Percentiles rank a stretch among this genome's conserved stretches.
Conservation (phyloP, 2,329 filamentous ascomycete genomes). For the Fusarium nodosum region DNA sequence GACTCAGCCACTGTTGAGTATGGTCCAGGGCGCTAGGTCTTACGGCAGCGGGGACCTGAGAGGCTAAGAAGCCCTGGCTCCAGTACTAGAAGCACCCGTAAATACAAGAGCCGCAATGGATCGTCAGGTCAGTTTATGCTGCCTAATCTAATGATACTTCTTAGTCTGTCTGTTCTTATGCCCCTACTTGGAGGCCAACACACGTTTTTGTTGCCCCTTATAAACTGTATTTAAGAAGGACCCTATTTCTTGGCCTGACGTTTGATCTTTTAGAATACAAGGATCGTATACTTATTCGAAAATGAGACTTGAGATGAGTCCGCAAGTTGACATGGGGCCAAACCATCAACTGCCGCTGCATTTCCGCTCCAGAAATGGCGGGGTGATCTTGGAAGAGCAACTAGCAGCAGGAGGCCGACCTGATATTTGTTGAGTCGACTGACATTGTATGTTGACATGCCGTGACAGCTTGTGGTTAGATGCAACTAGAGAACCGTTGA, state of each 20-base stretch:
- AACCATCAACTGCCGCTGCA: neutral
- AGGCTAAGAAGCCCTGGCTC: neutral
- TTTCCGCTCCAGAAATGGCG: neutral
- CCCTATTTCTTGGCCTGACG: fast-evolving
- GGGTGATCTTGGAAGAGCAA: neutral
- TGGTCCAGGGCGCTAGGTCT: neutral
- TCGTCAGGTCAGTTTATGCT: neutral
- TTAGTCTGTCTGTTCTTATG: neutral
- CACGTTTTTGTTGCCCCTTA: neutral
- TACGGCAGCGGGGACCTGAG: neutral
- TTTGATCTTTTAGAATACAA: no score
- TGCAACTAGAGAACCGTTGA: neutral
- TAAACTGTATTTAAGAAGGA: neutral
- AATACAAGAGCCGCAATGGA: neutral
- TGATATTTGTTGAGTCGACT: fast-evolving
- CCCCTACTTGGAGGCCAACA: no score
- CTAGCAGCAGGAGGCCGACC: neutral
- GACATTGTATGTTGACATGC: neutral
- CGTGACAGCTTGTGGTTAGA: neutral
- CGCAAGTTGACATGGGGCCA: neutral
- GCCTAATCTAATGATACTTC: neutral
- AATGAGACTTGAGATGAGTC: neutral
- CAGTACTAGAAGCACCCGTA: neutral
- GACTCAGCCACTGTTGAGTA: neutral
- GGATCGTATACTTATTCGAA: neutral